Conservation (phyloP, 2,329 filamentous ascomycete genomes). For the Akanthomyces uredinophilus region DNA sequence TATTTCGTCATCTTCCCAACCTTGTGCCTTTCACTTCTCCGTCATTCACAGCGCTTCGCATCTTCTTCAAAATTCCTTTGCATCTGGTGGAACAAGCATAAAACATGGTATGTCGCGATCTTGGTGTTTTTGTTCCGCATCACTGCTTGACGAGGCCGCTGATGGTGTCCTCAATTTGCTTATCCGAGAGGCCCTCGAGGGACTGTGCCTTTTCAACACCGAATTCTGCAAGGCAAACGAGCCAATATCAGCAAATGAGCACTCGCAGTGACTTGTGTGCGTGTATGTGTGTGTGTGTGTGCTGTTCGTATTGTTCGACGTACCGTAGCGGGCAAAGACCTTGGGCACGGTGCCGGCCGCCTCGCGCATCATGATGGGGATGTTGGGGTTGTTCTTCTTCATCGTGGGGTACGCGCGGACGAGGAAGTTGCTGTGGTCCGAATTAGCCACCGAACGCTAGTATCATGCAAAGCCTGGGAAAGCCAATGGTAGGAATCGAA, state of each 20-base stretch:
- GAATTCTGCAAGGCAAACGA: conserved; percentile 36
- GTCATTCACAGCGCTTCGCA: background rate
- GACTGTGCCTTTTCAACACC: conserved; percentile 53
- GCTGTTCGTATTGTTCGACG: conserved; percentile 4
- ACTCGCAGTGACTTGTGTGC: background rate
- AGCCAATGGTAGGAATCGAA: background rate
- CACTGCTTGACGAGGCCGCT: conserved; percentile 45
- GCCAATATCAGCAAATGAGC: background rate
- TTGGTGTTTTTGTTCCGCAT: background rate
- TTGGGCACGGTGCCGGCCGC: conserved; percentile 77
- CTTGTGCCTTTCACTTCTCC: background rate
- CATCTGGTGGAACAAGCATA: background rate
- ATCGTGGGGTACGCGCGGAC: conserved; percentile 91
- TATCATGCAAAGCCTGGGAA: background rate
- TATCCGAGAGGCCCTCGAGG: conserved; percentile 54
- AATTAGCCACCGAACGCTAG: conserved; percentile 15
- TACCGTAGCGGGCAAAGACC: conserved; percentile 91
- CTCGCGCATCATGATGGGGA: conserved; percentile 91
- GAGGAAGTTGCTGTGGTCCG: conserved; percentile 65
- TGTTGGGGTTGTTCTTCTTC: conserved; percentile 98
- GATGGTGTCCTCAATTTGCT: conserved; percentile 57
- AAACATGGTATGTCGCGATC: too few species aligned
- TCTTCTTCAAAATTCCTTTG: background rate
- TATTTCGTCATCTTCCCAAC: background rate
- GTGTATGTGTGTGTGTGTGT: too few species aligned